phyloP scores from a whole-genome alignment of 495 filamentous ascomycete species.

The Penicillium manginii region DNA sequence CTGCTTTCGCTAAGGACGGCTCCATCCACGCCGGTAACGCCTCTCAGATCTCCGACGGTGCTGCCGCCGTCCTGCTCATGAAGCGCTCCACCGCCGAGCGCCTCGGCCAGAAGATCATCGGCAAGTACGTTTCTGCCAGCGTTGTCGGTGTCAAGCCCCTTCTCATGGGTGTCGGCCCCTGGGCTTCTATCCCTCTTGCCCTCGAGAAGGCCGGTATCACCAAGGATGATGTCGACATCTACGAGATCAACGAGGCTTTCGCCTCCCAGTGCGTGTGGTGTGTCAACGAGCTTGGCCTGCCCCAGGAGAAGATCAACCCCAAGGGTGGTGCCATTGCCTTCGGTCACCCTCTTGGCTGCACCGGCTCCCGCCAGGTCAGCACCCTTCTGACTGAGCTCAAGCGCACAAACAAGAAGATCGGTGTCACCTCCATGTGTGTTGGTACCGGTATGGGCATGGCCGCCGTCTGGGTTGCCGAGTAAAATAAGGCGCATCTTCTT shows the following conservation, averaged over 20 bases:
- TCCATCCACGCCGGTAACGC: conserved; percentile 96
- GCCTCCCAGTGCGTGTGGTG: conserved; percentile 95
- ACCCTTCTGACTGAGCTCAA: conserved; percentile 88
- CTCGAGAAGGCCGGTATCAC: conserved; percentile 83
- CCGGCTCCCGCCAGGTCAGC: conserved; percentile 89
- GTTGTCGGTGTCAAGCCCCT: conserved; percentile 90
- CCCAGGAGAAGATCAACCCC: conserved; percentile 83
- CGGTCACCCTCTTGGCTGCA: conserved; percentile 94
- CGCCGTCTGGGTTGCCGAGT: conserved; percentile 89
- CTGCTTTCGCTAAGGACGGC: conserved; percentile 90
- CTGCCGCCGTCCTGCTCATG: conserved; percentile 95
- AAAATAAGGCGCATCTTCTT: conserved; percentile 40
- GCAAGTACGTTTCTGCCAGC: conserved; percentile 84
- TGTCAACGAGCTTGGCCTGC: conserved; percentile 81
- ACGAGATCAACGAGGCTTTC: conserved; percentile 99
- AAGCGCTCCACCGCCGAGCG: conserved; percentile 87
- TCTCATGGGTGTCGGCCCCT: conserved; percentile 95
- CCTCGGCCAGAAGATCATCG: conserved; percentile 84
- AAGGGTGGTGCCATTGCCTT: conserved; percentile 99
- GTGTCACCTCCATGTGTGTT: conserved; percentile 95
- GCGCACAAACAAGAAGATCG: conserved; percentile 79
- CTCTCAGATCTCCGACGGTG: conserved; percentile 92
- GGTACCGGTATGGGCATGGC: conserved; percentile 99
- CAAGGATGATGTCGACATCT: conserved; percentile 94
- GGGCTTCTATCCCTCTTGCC: conserved; percentile 93